These are phyloP conservation scores for Stagonosporopsis chrysanthemi DNA, from an alignment of 2,329 filamentous ascomycete species.

Conservation along the genomic window DNA sequence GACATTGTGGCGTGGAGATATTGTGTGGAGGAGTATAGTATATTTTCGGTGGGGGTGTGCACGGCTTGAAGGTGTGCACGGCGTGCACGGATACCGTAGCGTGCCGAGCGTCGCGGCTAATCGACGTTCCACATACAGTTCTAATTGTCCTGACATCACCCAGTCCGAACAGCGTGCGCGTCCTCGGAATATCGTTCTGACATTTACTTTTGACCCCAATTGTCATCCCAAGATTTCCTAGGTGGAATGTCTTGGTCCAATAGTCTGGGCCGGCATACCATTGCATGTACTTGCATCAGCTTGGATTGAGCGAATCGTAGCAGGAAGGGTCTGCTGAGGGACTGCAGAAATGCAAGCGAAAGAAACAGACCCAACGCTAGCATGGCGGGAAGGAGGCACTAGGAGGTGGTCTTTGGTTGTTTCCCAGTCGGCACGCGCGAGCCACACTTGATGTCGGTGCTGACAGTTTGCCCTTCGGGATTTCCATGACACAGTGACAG, in stretches of 20 bases:
- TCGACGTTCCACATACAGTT: slow-evolving; percentile 10
- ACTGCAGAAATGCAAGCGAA: slow-evolving; percentile 15
- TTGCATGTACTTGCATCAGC: not conserved
- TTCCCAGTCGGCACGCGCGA: not conserved
- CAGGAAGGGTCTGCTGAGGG: slow-evolving; percentile 1
- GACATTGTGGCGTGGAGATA: no score
- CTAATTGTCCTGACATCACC: slow-evolving; percentile 22
- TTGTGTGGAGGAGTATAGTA: no score
- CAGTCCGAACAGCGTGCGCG: slow-evolving; percentile 16
- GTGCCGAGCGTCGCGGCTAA: slow-evolving; percentile 18
- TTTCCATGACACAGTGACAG: slow-evolving; percentile 8
- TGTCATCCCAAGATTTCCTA: not conserved
- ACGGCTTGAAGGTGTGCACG: no score
- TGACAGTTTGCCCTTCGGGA: not conserved
- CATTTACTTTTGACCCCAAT: not conserved
- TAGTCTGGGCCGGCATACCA: slow-evolving; percentile 5
- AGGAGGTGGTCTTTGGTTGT: slow-evolving; percentile 3
- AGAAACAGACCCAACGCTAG: slow-evolving; percentile 12
- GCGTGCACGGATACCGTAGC: no score
- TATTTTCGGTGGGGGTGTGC: no score
- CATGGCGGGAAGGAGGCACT: slow-evolving; percentile 6
- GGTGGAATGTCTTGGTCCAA: slow-evolving; percentile 7
- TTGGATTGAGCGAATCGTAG: slow-evolving; percentile 5
- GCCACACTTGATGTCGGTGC: slow-evolving; percentile 7
- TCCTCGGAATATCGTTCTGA: slow-evolving; percentile 5